Base-by-base conservation (phyloP, 768 basidiomycete genomes). In the Kwoniella sp. region DNA sequence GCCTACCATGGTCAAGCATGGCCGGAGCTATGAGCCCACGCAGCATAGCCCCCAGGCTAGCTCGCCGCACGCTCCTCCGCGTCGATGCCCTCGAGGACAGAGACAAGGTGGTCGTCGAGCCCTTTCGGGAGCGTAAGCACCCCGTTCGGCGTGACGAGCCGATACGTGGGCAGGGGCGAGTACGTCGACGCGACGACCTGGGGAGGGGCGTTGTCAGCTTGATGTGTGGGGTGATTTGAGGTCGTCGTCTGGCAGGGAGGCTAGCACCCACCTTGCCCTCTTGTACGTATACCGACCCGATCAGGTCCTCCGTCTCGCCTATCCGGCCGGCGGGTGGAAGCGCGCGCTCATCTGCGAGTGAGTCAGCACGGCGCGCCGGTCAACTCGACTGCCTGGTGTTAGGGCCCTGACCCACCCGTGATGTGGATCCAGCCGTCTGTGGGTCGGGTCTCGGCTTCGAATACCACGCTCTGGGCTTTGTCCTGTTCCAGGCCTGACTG, bases 371-470 rank as follows among this genome's bases (percentile, higher is more conserved):
- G 34, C 15, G 15, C 34, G 34, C 14, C 15, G 34, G 15, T 6
- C 19, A 15, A 15, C 15, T 7, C 19, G 34, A 36, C 34, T 6
- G 5, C 5, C n/a, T n/a, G n/a, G n/a, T n/a, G n/a, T n/a, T 15
- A 14, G 11, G 29, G 17, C n/a, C 9, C 19, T 5, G 19, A 60
- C 66, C 50, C 23, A 74, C 69, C 73, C 0, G 66, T 68, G 46
- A 74, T 67, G 53, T 71, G 68, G 34, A 74, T 71, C 48, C 69
- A 74, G 10, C 73, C 73, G 46, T 74, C 73, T 20, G 56, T 56
- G 2, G 69, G 69, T 50, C 73, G 29, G 11, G 57, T 59, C 3
- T 56, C 42, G 14, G 73, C 73, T 53, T 74, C 73, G 32, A 60
- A 67, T 17, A 51, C 56, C 3, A 70, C 60, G 7, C 59, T 57